Base-by-base conservation (phyloP, 768 basidiomycete genomes). In the Pulveroboletus sp. region DNA sequence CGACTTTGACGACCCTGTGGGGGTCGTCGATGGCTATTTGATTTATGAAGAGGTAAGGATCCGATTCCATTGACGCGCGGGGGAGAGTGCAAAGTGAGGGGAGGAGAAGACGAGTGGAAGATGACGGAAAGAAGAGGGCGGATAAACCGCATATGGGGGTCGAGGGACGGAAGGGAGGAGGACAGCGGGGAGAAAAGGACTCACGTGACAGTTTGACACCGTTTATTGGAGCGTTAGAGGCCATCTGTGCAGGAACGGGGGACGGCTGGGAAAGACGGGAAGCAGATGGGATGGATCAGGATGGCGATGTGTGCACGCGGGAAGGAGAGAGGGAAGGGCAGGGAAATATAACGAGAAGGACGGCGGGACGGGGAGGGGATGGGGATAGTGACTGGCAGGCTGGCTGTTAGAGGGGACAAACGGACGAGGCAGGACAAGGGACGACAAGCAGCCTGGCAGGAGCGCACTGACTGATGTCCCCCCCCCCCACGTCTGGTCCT, bases 1-100 rank as follows among this genome's bases (percentile, higher is more conserved):
- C 78, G 62, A 99, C 96, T 70, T 90, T 93, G 76, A 95, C 86
- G 64, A 96, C 80, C 75, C 90, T 90, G 71, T 86, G 81, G n/a
- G 95, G 93, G 76, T 99, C 95, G 75, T 98, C 96, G 73, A 88
- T 82, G 67, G 83, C 84, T 87, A 70, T 33, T 49, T 58, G 53
- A 61, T 60, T 59, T 55, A 57, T 43, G 52, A 52, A 47, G 50
- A 56, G 30, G 51, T 63, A 39, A 68, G 59, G 40, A 15, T 59
- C 54, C 24, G 57, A 68, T 55, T 58, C 40, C 60, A 65, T 66
- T 21, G 68, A 62, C 55, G 43, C 41, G 51, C 32, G 41, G 30
- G 33, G 45, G 49, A 64, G 21, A 21, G 4, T 21, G 21, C 21
- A 51, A 54, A 66, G 71, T 53, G 65, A 62, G 66, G 61, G 73